Evolutionary conservation across 2,329 filamentous ascomycete genomes (phyloP), one percentile per base, ranked within the genome.

Genomic region (Hypoxylon sp.): DNA sequence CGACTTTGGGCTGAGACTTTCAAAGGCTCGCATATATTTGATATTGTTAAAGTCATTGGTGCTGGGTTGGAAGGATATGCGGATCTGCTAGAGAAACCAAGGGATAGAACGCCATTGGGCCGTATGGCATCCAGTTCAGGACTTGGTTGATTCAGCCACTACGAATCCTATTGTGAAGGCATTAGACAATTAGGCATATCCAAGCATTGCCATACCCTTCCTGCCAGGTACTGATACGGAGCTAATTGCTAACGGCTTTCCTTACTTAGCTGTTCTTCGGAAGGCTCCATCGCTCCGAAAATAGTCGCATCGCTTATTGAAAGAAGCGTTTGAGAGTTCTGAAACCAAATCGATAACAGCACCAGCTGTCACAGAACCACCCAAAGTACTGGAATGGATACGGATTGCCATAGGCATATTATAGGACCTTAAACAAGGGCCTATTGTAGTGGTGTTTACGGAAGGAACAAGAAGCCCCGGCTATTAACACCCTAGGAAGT

Each of bases 1-100:
- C 81, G 86, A 35, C 81, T 90, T 1, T 90, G 87, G 87, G 86
- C 87, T 0, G 87, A 89, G 74, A 86, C 87, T 0, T 90, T 90
- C 76, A 88, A 88, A 68, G 88, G 87, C 10, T 84, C 84, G 10
- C 87, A 90, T 71, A 85, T 89, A 5, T 90, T 89, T 71, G 87
- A 89, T 63, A 83, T 89, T 65, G 83, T 89, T 46, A 85, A 85
- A 72, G 83, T 86, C 2, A 88, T 90, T 81, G 87, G 86, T 0
- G 80, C 82, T 14, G 86, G 86, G 14, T 74, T 90, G 54, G 87
- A 89, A 62, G 83, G 83, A 3, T 89, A 88, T 71, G 87, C 86
- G 1, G 85, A 87, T 61, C 73, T 88, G 65, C 77, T 88, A 35
- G 86, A 88, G 74, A 88, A 87, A 76, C 83, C 84, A 4, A 79